Percentiles rank a stretch among this genome's conserved stretches.
Conservation (phyloP, 345 rosid species). For the Anacardium occidentale region DNA sequence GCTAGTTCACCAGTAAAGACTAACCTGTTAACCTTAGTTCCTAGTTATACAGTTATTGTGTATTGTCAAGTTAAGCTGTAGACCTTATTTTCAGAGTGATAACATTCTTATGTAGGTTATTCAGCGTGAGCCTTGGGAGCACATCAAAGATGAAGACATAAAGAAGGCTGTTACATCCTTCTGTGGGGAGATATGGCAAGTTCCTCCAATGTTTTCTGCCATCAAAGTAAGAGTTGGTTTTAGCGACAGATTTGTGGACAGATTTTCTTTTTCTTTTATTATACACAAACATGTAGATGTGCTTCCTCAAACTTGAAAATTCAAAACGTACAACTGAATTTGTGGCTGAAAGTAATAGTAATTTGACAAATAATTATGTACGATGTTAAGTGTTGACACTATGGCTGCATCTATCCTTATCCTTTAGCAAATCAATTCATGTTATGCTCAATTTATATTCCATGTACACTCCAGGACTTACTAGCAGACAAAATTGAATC, state of each 20-base stretch:
- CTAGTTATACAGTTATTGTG: neutral
- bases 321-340: neutral
- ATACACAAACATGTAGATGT: neutral
- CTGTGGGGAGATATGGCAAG: constrained; percentile 98
- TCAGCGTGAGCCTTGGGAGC: constrained; percentile 97
- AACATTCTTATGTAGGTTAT: constrained; percentile 54
- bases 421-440: neutral
- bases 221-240: constrained; percentile 64
- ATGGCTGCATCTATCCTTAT: neutral
- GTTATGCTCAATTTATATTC: neutral
- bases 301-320: constrained; percentile 1
- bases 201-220: constrained; percentile 99
- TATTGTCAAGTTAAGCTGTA: neutral
- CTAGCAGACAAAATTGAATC: neutral
- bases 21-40: neutral
- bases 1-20: constrained; percentile 82
- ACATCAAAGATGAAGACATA: constrained; percentile 76
- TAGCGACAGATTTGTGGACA: neutral
- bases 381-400: neutral
- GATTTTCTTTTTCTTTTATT: constrained; percentile 5
- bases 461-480: neutral
- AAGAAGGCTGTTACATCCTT: constrained; percentile 75
- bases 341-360: neutral
- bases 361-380: neutral
- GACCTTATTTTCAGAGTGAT: neutral